Evolutionary conservation across 2,329 filamentous ascomycete species (phyloP), one percentile per base, ranked within the genome.

Genomic region (Furcasterigmium furcatum): DNA sequence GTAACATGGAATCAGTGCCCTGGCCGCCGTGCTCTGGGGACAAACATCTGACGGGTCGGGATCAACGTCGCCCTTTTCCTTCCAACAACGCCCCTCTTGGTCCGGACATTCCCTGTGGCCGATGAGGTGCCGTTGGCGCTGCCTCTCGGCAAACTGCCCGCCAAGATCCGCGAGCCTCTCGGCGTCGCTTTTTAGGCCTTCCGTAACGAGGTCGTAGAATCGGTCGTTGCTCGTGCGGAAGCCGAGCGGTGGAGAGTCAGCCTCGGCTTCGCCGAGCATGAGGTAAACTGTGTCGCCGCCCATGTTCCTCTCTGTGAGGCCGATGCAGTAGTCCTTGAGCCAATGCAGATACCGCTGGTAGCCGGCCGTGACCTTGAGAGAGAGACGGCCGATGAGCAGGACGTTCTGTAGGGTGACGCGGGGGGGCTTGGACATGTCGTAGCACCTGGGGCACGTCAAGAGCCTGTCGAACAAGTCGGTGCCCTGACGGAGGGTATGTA

Each of bases 361-460:
- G 19, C 50, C 46, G 3, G 53, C 42, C 19, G 56, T 60, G n/a
- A 59, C 48, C 35, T 56, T 58, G 14, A 59, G 47, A 48, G 53
- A 55, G 1, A 60, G 49, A 5, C 55, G 52, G 14, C 58, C 58
- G n/a, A 60, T 52, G 4, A 61, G 52, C 2, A 60, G 50, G 2
- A 60, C 58, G 40, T 60, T 61, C 38, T 61, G 58, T 5, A 59
- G 49, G 3, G 58, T 61, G 16, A 58, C 30, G 16, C 57, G 52
- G 4, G 58, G 56, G 7, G 58, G 55, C 21, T 58, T 60, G 2
- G 55, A 56, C n/a, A 56, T 46, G 22, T 61, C 57, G 41, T 59
- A 61, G 50, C 58, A 61, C 19, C 51, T 50, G 5, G 52, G 49
- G 44, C 58, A 61, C 1, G 45, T 50, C 16, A 60, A 44, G 27